Evolutionary conservation across 306 rosid species (phyloP).

Genomic region (Mimosa pudica): DNA sequence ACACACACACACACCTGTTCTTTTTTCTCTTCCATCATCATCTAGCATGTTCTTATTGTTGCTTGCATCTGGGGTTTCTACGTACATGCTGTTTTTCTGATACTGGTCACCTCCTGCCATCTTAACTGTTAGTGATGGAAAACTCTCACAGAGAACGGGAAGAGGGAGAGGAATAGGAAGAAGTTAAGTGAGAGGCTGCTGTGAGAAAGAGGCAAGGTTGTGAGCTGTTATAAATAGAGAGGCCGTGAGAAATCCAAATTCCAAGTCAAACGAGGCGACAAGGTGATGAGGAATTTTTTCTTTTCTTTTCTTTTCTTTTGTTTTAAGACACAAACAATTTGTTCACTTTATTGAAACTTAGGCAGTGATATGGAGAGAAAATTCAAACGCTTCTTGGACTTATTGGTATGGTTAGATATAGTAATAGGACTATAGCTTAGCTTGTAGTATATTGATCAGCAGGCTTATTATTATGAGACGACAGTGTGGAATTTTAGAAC

Average conservation of each 20-base stretch:
- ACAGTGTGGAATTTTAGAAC: conserved; percentile 41
- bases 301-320: too few species aligned
- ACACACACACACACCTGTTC: conserved; percentile 63
- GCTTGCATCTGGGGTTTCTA: conserved; percentile 58
- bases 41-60: conserved; percentile 61
- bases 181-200: not conserved
- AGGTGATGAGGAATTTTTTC: conserved; percentile 20
- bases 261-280: conserved; percentile 44
- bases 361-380: conserved; percentile 4
- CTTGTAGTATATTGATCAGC: not conserved
- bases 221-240: conserved; percentile 38
- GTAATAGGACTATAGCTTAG: not conserved
- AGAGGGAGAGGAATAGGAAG: not conserved
- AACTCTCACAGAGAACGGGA: not conserved
- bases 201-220: conserved; percentile 3
- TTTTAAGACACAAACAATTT: not conserved
- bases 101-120: conserved; percentile 37
- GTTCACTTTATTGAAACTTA: not conserved
- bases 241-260: too few species aligned
- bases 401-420: not conserved
- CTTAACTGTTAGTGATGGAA: not conserved
- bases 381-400: conserved; percentile 24
- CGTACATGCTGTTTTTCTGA: conserved; percentile 63
- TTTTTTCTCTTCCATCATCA: conserved; percentile 75
- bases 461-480: not conserved